Evolutionary conservation across 352 stramenopile species (phyloP).

Genomic region (Blastocystis sp.): DNA sequence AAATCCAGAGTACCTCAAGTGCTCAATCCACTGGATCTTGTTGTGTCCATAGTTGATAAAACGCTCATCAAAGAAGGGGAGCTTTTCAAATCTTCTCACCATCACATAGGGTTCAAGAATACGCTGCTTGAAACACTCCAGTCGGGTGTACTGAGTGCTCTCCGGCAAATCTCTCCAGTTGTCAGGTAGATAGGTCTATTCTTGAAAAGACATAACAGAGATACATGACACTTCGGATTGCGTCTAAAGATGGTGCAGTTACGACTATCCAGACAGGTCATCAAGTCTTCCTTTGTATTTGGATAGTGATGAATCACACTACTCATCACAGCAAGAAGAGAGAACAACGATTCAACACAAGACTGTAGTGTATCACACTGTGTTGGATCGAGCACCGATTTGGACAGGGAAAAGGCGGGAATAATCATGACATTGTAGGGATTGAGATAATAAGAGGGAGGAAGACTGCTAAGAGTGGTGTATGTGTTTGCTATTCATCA

Average conservation of each 20-base stretch:
- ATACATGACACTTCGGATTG: slow-evolving; percentile 3
- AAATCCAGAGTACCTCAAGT: slow-evolving; percentile 50
- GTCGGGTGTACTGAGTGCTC: not conserved
- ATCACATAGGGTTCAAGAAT: slow-evolving; percentile 67
- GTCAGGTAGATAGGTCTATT: slow-evolving; percentile 33
- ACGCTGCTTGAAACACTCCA: slow-evolving; percentile 45
- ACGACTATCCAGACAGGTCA: not conserved
- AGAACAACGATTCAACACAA: not conserved
- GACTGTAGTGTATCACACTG: not conserved
- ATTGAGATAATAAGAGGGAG: slow-evolving; percentile 14
- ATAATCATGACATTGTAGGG: slow-evolving; percentile 41
- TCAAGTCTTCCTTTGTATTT: slow-evolving; percentile 15
- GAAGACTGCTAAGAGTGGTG: slow-evolving; percentile 10
- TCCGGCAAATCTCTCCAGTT: slow-evolving; percentile 29
- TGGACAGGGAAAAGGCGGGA: slow-evolving; percentile 50
- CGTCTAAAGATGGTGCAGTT: slow-evolving; percentile 50
- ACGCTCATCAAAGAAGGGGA: slow-evolving; percentile 58
- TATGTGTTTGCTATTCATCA: slow-evolving; percentile 40
- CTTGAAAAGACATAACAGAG: not conserved
- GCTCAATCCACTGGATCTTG: slow-evolving; percentile 70
- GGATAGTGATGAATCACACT: not conserved
- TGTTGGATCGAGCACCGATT: not conserved
- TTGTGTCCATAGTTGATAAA: slow-evolving; percentile 70
- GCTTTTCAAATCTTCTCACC: not conserved
- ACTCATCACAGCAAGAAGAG: not conserved